Conservation (phyloP, 140 eudicot species). For the Cichorium intybus region DNA sequence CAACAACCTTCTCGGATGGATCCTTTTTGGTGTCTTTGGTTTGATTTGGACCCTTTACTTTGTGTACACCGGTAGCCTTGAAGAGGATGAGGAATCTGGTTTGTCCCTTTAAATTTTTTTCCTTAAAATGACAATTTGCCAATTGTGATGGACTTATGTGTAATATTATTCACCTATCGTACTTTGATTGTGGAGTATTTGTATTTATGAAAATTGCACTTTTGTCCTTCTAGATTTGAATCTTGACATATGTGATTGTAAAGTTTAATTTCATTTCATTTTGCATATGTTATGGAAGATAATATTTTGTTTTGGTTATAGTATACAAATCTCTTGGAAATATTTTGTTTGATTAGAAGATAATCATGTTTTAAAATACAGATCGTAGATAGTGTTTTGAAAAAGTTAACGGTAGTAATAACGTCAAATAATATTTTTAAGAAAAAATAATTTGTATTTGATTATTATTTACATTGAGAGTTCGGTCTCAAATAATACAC, state of each 20-base stretch:
- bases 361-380: neutral
- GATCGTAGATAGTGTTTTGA: neutral
- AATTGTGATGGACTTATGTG: slow-evolving; percentile 41
- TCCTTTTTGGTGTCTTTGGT: slow-evolving; percentile 79
- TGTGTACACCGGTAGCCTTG: slow-evolving; percentile 59
- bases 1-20: slow-evolving; percentile 94
- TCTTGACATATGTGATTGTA: slow-evolving; percentile 1
- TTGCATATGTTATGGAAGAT: neutral
- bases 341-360: neutral
- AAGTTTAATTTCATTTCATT: slow-evolving; percentile 11
- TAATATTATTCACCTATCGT: slow-evolving; percentile 28
- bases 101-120: slow-evolving; percentile 58
- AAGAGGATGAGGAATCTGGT: slow-evolving; percentile 97
- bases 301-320: neutral
- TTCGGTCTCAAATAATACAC: no score
- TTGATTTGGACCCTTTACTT: slow-evolving; percentile 83
- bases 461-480: no score
- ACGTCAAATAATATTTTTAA: no score
- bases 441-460: no score
- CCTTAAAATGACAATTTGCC: slow-evolving; percentile 20
- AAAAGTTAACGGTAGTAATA: no score
- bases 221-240: slow-evolving; percentile 25
- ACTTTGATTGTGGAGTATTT: slow-evolving; percentile 23
- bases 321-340: neutral
- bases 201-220: slow-evolving; percentile 34